Evolutionary conservation across 164 flowering plant species (phyloP).

Genomic region (Annona squamosa): DNA sequence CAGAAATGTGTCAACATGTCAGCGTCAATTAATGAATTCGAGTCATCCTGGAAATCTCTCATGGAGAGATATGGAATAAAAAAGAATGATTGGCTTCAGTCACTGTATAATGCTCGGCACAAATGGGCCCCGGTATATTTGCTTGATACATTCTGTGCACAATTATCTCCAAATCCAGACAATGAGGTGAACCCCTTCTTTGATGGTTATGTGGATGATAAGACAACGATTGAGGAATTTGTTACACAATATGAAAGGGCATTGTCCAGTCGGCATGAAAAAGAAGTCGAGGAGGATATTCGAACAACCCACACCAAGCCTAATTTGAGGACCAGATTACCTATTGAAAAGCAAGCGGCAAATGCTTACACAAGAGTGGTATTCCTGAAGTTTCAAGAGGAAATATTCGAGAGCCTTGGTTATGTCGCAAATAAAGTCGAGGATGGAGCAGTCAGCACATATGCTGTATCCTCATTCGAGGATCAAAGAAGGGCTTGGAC

Average conservation of each 20-base stretch:
- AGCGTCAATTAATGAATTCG: conserved; percentile 61
- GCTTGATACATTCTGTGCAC: conserved; percentile 55
- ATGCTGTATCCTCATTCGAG: conserved; percentile 72
- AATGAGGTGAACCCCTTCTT: conserved; percentile 44
- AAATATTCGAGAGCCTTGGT: conserved; percentile 72
- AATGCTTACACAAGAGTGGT: conserved; percentile 55
- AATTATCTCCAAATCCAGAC: conserved; percentile 34
- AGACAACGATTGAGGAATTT: conserved; percentile 42
- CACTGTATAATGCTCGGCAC: conserved; percentile 40
- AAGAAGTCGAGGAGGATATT: conserved; percentile 50
- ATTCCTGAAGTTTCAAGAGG: conserved; percentile 76
- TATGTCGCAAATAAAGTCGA: conserved; percentile 71
- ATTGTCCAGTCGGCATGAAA: conserved; percentile 34
- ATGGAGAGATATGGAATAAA: conserved; percentile 48
- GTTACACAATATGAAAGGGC: conserved; percentile 54
- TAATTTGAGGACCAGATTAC: conserved; percentile 66
- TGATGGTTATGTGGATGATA: conserved; percentile 66
- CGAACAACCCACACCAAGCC: conserved; percentile 64
- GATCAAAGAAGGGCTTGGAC: conserved; percentile 57
- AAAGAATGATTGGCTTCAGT: conserved; percentile 55
- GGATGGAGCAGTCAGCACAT: conserved; percentile 53
- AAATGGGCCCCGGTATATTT: conserved; percentile 59
- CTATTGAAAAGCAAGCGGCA: conserved; percentile 91
- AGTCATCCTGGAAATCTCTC: conserved; percentile 41
- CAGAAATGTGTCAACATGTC: conserved; percentile 52